Base-by-base conservation (phyloP, 1,284 basidiomycete species). In the Tilletia caries region DNA sequence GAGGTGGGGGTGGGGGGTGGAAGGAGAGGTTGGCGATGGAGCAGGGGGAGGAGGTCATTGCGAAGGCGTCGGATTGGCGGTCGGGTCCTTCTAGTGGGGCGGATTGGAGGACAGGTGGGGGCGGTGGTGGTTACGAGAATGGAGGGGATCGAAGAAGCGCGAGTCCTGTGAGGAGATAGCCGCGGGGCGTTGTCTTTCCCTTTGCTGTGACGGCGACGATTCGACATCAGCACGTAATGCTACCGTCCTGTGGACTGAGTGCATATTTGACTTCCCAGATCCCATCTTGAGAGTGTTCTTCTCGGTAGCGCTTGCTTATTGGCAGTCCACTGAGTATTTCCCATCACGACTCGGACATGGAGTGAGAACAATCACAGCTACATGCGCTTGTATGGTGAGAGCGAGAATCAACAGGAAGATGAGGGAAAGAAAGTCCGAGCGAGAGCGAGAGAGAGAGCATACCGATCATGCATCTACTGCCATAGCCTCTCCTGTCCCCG, bases 391-490 rank as follows among this genome's bases (percentile, higher is more conserved):
- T 41, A 2, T 50, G n/a, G n/a, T n/a, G n/a, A n/a, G n/a, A n/a
- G n/a, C n/a, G n/a, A n/a, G n/a, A n/a, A n/a, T n/a, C n/a, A n/a
- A n/a, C n/a, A n/a, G n/a, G n/a, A n/a, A n/a, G n/a, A 50, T 50
- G 48, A n/a, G 20, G 20, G 13, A 41, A 41, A 41, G 37, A 41
- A 15, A 41, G 13, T 41, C 10, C 8, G 37, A 41, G 37, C 8
- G 37, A 41, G 37, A 41, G 37, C 8, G 37, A 15, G 15, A 41
- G 15, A 41, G 1, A 41, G 1, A 41, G 37, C 10, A 2, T 6
- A 41, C 8, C 10, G 15, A 41, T 15, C 77, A 80, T 37, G 77
- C 71, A 54, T 80, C 77, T 27, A 80, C 71, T 18, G 75, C 69
- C 79, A 80, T 80, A 20, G 79, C 73, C 27, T 71, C 74, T n/a